Evolutionary conservation across 495 filamentous ascomycete genomes (phyloP), one percentile per base, ranked within the genome.

Genomic region (Parachaetomium inaequale): DNA sequence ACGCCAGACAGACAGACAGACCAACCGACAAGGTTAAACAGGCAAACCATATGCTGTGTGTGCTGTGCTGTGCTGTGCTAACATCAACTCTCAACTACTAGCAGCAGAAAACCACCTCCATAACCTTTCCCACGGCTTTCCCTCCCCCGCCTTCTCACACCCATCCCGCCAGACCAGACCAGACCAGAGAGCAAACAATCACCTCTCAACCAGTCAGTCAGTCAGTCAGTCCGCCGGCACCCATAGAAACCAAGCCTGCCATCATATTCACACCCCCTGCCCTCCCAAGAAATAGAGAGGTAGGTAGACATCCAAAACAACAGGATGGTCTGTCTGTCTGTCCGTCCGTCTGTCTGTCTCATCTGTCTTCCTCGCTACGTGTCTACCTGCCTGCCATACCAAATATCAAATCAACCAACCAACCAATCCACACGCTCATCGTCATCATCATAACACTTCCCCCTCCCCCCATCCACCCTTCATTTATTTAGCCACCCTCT

Each of bases 401-500:
- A 28, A n/a, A 55, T 54, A 25, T 34, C 29, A n/a, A 55, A 40
- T 19, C 53, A 42, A 42, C 36, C 54, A 57, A n/a, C n/a, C n/a
- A n/a, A n/a, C n/a, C n/a, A n/a, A 52, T 21, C 15, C n/a, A n/a
- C n/a, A 32, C 12, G 21, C 7, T 47, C 42, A 46, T 34, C 31
- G 19, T 29, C 19, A 58, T 38, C 29, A 38, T 32, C 2, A 40
- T 3, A 40, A 40, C 36, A n/a, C n/a, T n/a, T 25, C 58, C 21
- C 45, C 6, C n/a, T 25, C 19, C 42, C 19, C 42, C 23, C 31
- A 23, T 5, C 46, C 51, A 6, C 54, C 8, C 46, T 25, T 17
- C 1, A 38, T 63, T 73, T 77, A 80, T 75, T 80, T 80, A 34
- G 79, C 72, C 42, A 75, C 71, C 69, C 78, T 84, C 71, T 87